A percentile compares a stretch with the other conserved stretches of the same genome.
phyloP scores from a whole-genome alignment of 352 stramenopile genomes.

The Phytopythium chamaehyphon region DNA sequence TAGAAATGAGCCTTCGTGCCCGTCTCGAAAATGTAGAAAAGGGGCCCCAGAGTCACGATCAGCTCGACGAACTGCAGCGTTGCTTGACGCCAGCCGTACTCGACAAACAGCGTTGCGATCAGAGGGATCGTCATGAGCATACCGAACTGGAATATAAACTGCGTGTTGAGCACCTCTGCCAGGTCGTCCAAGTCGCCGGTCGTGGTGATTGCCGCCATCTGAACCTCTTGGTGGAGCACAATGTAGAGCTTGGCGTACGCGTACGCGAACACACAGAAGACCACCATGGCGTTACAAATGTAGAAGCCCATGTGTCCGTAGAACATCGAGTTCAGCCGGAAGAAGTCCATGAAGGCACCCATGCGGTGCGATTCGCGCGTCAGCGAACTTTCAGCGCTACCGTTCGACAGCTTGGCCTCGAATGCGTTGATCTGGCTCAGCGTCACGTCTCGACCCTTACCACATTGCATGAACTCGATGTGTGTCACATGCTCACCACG shows the following conservation, averaged over 20 bases:
- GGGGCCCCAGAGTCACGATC: conserved; percentile 71
- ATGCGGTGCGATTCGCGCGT: conserved; percentile 80
- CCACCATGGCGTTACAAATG: conserved; percentile 78
- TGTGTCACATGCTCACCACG: conserved; percentile 77
- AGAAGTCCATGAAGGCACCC: conserved; percentile 84
- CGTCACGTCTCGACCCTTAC: conserved; percentile 85
- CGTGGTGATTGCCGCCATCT: conserved; percentile 72
- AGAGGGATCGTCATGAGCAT: conserved; percentile 87
- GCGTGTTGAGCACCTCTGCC: conserved; percentile 75
- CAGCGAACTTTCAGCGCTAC: conserved; percentile 76
- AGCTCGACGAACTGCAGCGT: conserved; percentile 80
- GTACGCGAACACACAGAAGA: conserved; percentile 81
- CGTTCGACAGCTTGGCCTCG: conserved; percentile 83
- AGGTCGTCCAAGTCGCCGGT: conserved; percentile 70
- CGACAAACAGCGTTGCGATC: conserved; percentile 78
- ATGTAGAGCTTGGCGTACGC: conserved; percentile 86
- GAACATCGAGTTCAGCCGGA: conserved; percentile 88
- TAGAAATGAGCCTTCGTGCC: conserved; percentile 85
- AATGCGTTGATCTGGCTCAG: conserved; percentile 87
- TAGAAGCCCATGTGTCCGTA: conserved; percentile 89
- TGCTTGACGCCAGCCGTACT: conserved; percentile 80
- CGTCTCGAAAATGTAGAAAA: conserved; percentile 89
- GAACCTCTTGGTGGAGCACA: conserved; percentile 65
- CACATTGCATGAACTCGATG: conserved; percentile 86
- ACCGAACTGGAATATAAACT: conserved; percentile 89